Base-by-base conservation (phyloP, 306 rosid genomes). In the Lathyrus sativus region DNA sequence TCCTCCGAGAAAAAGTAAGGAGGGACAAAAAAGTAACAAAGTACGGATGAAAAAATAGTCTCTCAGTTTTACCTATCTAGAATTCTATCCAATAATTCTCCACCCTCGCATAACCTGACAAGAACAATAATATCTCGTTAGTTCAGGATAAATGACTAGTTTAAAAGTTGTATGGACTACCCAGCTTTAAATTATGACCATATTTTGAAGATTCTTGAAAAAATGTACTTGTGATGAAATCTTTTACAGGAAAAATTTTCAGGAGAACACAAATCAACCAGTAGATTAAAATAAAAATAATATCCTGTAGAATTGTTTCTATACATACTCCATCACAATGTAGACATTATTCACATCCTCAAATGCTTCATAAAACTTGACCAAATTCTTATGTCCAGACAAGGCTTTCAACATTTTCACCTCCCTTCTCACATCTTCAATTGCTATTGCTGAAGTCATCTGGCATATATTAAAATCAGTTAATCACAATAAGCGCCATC, bases 261-360 rank as follows among this genome's bases (percentile, higher is more conserved):
- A 12, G 35, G 49, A 35, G 75, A 66, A 58, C 43, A 59, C 15
- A 55, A 69, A 74, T 15, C 35, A 67, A 43, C 38, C 18, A 44
- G 45, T 50, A 18, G 18, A 6, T 42, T 45, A 48, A 62, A 22
- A 17, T 38, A 18, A 9, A 41, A 46, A 76, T 9, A 63, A n/a
- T n/a, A n/a, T n/a, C n/a, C n/a, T n/a, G n/a, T 39, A 79, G 28
- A 63, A 26, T 11, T 43, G 68, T 44, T 73, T 64, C 43, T 44
- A 11, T 13, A 80, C 97, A n/a, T 90, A 93, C 98, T 93, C 98
- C 98, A 93, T 93, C 67, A 86, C 98, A 70, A 93, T 85, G 89
- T 88, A 93, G 74, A 93, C 88, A 6, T 90, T 88, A 85, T 83
- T 81, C 57, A 68, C 84, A 76, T 93, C 98, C 85, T 90, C 98